Conservation (phyloP, 2,329 filamentous ascomycete species). For the Huntiella bhutanensis region DNA sequence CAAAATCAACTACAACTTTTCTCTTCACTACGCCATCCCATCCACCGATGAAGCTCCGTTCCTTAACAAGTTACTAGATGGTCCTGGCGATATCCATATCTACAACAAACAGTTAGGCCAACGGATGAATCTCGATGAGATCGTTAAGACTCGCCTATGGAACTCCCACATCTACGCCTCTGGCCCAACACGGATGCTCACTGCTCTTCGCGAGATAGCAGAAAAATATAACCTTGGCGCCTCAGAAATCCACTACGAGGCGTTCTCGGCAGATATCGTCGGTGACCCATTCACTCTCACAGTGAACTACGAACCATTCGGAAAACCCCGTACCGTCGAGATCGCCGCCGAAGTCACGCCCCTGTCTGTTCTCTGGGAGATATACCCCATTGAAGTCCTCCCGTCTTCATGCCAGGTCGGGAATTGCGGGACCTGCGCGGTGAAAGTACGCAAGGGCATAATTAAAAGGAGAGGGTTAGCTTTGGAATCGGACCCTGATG, state of each 20-base stretch:
- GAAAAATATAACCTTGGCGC: constrained; percentile 24
- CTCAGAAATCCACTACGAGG: constrained; percentile 40
- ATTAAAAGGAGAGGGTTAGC: constrained; percentile 32
- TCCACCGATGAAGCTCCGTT: constrained; percentile 35
- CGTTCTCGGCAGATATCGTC: constrained; percentile 30
- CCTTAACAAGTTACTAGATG: constrained; percentile 23
- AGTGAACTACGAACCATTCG: constrained; percentile 17
- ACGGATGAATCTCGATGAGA: constrained; percentile 29
- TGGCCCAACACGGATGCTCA: constrained; percentile 38
- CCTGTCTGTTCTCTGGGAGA: constrained; percentile 26
- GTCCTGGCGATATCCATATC: constrained; percentile 22
- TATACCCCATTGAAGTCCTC: constrained; percentile 23
- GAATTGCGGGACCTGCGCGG: constrained; percentile 34
- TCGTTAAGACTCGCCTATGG: constrained; percentile 28
- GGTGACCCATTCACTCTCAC: constrained; percentile 42
- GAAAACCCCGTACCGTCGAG: constrained; percentile 21
- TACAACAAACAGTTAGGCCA: constrained; percentile 34
- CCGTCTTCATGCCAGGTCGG: constrained; percentile 34
- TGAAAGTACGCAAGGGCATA: constrained; percentile 23
- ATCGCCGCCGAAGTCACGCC: constrained; percentile 30
- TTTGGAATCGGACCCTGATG: constrained; percentile 25
- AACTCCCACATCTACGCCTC: constrained; percentile 43
- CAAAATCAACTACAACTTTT: constrained; percentile 28
- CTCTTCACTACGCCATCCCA: constrained; percentile 40
- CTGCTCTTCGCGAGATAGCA: constrained; percentile 26